Conservation (phyloP, 371 early-diverging fungal genomes). For the Circinella minor region DNA sequence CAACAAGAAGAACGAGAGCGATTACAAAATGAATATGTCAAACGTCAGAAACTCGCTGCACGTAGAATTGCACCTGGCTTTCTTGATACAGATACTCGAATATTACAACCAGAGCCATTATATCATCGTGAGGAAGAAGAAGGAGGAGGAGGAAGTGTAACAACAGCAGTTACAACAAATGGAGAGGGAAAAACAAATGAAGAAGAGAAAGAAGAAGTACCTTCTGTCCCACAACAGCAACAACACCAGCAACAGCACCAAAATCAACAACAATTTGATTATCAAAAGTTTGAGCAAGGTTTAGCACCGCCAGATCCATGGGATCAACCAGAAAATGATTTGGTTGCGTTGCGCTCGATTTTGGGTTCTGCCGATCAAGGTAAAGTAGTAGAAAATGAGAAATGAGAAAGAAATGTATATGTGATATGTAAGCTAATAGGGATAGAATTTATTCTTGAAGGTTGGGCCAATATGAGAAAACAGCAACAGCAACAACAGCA, state of each 20-base stretch:
- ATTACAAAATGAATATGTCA: slow-evolving; percentile 34
- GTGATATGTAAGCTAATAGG: background rate
- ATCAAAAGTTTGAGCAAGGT: slow-evolving; percentile 73
- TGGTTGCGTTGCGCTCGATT: slow-evolving; percentile 56
- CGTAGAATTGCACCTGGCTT: slow-evolving; percentile 64
- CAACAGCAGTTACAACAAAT: background rate
- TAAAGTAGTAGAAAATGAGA: background rate
- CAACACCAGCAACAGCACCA: background rate
- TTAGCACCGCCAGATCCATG: slow-evolving; percentile 77
- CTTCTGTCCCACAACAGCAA: slow-evolving; percentile 1
- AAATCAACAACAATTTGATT: slow-evolving; percentile 42
- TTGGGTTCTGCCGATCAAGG: slow-evolving; percentile 24
- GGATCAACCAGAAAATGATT: slow-evolving; percentile 64
- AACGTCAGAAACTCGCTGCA: slow-evolving; percentile 53
- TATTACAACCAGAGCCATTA: slow-evolving; percentile 48
- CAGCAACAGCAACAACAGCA: slow-evolving; percentile 18
- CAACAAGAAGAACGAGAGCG: slow-evolving; percentile 28
- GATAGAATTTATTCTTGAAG: background rate
- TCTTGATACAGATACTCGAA: slow-evolving; percentile 58
- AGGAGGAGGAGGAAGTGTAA: background rate
- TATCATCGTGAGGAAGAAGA: slow-evolving; percentile 13
- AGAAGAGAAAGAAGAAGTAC: slow-evolving; percentile 4
- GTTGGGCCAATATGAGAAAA: slow-evolving; percentile 4
- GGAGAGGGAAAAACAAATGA: slow-evolving; percentile 10
- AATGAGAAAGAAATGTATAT: too few species aligned